Base-by-base conservation (phyloP, 495 filamentous ascomycete species). In the Lasiosphaeriaceae sp. region DNA sequence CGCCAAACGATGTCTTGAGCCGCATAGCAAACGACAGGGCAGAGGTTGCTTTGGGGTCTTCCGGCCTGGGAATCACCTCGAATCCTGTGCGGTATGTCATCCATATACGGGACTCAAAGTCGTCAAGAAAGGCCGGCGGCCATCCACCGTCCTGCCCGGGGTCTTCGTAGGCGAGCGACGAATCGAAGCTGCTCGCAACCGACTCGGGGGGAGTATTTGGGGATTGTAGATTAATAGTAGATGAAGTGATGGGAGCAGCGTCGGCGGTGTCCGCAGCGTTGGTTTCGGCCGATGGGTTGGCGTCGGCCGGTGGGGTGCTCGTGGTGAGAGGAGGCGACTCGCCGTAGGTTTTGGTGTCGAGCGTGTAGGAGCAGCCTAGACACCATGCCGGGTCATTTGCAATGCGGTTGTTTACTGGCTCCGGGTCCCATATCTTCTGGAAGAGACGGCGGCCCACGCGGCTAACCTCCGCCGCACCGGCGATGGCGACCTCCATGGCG, bases 81-180 rank as follows among this genome's bases (percentile, higher is more conserved):
- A 99, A 99, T 62, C 86, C 86, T 21, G 86, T 93, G 47, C 95
- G 86, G 65, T 99, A 99, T 11, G 94, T 97, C 77, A 99, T 87
- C 95, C 95, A 99, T 70, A 96, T 84, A 54, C 84, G 82, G 6
- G 91, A 90, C 70, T 96, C 92, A 63, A 97, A 96, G 68, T 99
- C 95, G 50, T 90, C 86, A 52, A 97, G 73, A 63, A 97, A 99
- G 3, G 81, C 80, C 11, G 83, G 73, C 22, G 95, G 95, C 95
- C 95, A 99, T 46, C 85, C 83, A 21, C 82, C 81, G 57, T 84
- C 81, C 23, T 69, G 67, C 19, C 66, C 69, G 23, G 66, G 66
- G 55, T 80, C 76, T 49, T 78, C 74, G 62, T 77, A 78, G 5
- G 75, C 74, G 23, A 78, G 63, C 6, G 72, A 71, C 1, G 80